Conservation (phyloP, 1,139 yeast genomes). For the Saccharomyces pastorianus region DNA sequence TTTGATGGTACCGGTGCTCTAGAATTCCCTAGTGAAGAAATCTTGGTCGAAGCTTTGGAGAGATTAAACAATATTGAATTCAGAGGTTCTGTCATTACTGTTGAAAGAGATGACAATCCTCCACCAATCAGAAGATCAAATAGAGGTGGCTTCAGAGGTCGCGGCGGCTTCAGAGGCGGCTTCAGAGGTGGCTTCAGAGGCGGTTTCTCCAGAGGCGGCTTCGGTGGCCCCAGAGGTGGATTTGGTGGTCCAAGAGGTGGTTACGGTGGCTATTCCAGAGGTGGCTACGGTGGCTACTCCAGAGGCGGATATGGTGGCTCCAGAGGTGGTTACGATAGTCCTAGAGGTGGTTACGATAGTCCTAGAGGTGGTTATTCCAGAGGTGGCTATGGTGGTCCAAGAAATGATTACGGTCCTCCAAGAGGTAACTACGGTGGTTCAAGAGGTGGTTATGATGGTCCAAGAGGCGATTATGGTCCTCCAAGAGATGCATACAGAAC, state of each 20-base stretch:
- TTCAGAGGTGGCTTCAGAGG: slow-evolving; percentile 36
- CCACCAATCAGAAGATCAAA: slow-evolving; percentile 56
- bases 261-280: slow-evolving; percentile 30
- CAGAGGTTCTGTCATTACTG: slow-evolving; percentile 56
- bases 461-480: slow-evolving; percentile 27
- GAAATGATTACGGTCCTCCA: slow-evolving; percentile 32
- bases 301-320: slow-evolving; percentile 33
- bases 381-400: slow-evolving; percentile 33
- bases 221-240: slow-evolving; percentile 26
- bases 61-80: slow-evolving; percentile 64
- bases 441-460: slow-evolving; percentile 30
- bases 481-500: slow-evolving; percentile 30
- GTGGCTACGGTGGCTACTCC: slow-evolving; percentile 24
- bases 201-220: slow-evolving; percentile 29
- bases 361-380: slow-evolving; percentile 27
- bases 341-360: slow-evolving; percentile 31
- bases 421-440: slow-evolving; percentile 32
- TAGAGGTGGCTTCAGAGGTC: slow-evolving; percentile 38
- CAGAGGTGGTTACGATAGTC: slow-evolving; percentile 32
- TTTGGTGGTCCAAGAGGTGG: slow-evolving; percentile 32
- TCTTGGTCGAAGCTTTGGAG: slow-evolving; percentile 60
- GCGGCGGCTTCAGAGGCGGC: slow-evolving; percentile 42
- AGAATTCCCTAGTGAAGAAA: slow-evolving; percentile 70
- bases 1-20: slow-evolving; percentile 69
- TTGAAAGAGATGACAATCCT: slow-evolving; percentile 72